phyloP scores from a whole-genome alignment of 23 red algal species.

The Cyanidioschyzon merolae region DNA sequence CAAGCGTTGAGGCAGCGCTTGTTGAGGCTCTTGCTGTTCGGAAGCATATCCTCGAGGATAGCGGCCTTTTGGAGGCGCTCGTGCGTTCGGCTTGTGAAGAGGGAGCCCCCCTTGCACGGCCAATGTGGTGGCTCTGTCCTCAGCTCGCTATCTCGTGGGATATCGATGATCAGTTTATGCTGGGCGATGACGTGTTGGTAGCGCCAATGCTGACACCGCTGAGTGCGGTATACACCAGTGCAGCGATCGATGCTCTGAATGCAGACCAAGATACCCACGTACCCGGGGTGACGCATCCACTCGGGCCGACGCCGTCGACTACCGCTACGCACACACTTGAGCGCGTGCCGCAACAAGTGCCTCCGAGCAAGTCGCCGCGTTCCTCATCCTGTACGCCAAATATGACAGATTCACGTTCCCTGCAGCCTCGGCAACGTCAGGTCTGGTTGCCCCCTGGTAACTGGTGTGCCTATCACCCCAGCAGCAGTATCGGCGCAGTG shows the following conservation, averaged over 20 bases:
- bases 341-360: too few relatives aligned
- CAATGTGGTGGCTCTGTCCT: constrained; percentile 62
- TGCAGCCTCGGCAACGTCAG: too few relatives aligned
- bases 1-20: constrained; percentile 22
- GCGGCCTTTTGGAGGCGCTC: constrained; percentile 21
- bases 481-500: background rate
- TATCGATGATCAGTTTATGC: constrained; percentile 63
- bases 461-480: constrained; percentile 37
- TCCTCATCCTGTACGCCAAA: too few relatives aligned
- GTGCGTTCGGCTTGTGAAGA: background rate
- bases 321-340: too few relatives aligned
- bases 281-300: constrained; percentile 23
- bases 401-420: too few relatives aligned
- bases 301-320: too few relatives aligned
- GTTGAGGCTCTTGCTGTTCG: constrained; percentile 41
- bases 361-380: too few relatives aligned
- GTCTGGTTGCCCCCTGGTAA: constrained; percentile 58
- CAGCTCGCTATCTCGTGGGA: constrained; percentile 5
- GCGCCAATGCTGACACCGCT: constrained; percentile 34
- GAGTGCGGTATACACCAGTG: too few relatives aligned
- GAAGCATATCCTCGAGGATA: constrained; percentile 37
- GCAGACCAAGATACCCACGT: too few relatives aligned
- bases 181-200: constrained; percentile 71
- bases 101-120: constrained; percentile 47
- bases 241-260: too few relatives aligned